These are phyloP conservation scores for Cinchona pubescens DNA, from an alignment of 257 asterid species.

Conservation along the genomic window DNA sequence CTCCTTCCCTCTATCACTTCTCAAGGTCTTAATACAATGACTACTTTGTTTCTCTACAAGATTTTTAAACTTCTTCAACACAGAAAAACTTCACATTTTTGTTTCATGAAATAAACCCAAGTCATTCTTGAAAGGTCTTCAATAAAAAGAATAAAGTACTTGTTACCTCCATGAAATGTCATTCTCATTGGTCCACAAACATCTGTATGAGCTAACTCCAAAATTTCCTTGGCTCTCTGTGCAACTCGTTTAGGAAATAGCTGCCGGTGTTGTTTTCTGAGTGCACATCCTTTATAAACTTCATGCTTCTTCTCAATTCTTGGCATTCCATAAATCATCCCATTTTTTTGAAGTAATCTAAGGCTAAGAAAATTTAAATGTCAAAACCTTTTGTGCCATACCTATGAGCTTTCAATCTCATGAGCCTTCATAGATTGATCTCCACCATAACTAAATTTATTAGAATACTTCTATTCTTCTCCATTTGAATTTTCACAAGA, in stretches of 20 bases:
- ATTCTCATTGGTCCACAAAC: too few relatives aligned
- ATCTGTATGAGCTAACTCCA: constrained; percentile 9
- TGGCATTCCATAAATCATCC: constrained; percentile 12
- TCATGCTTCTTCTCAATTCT: too few relatives aligned
- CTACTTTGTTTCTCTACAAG: too few relatives aligned
- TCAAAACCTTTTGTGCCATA: too few relatives aligned
- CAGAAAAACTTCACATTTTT: neutral
- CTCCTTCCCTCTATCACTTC: constrained; percentile 9
- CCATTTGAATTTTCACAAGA: neutral
- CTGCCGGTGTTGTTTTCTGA: neutral
- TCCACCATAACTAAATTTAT: too few relatives aligned
- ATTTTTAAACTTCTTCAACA: neutral
- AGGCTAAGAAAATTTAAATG: constrained; percentile 16
- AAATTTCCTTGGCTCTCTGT: neutral
- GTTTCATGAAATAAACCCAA: too few relatives aligned
- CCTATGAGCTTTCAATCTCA: too few relatives aligned
- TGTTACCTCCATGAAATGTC: too few relatives aligned
- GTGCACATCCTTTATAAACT: constrained; percentile 8
- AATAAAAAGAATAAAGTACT: too few relatives aligned
- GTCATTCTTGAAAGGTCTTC: too few relatives aligned
- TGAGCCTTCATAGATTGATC: too few relatives aligned
- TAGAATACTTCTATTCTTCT: too few relatives aligned
- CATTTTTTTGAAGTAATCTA: constrained; percentile 10
- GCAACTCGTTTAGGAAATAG: neutral
- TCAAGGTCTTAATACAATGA: neutral